A percentile compares a stretch with the other conserved stretches of the same genome.
Evolutionary conservation across 176 grass and related monocot genomes (phyloP).

Genomic region (Urochloa ruziziensis): DNA sequence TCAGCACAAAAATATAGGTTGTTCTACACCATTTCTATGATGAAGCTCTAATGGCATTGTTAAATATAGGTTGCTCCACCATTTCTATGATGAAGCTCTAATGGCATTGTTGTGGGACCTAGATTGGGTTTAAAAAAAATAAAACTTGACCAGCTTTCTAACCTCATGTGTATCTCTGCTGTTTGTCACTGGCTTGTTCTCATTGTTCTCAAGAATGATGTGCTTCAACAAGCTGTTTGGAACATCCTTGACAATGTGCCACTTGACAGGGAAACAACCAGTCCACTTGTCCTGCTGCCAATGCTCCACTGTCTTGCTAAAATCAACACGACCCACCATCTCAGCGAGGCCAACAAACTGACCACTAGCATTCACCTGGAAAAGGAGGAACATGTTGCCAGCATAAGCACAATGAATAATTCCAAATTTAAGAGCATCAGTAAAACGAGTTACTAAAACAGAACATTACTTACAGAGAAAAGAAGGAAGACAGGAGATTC

Average conservation of each 20-base stretch:
- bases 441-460: background rate
- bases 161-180: conserved; percentile 95
- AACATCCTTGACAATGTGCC: conserved; percentile 98
- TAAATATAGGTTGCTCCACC: background rate
- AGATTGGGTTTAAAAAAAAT: background rate
- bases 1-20: background rate
- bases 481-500: conserved; percentile 72
- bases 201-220: conserved; percentile 85
- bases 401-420: background rate
- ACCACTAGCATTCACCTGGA: conserved; percentile 75
- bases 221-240: conserved; percentile 82
- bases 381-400: background rate
- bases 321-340: conserved; percentile 83
- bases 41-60: background rate
- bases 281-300: conserved; percentile 98
- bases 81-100: background rate
- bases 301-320: conserved; percentile 77
- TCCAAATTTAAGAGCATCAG: background rate
- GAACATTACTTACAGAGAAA: conserved; percentile 76
- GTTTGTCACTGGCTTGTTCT: conserved; percentile 94
- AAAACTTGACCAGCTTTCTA: background rate
- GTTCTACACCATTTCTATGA: background rate
- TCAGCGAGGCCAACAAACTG: conserved; percentile 90
- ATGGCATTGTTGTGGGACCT: background rate
- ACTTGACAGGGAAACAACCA: conserved; percentile 91